These are phyloP conservation scores for Colletotrichum neosansevieriae DNA, from an alignment of 2,329 filamentous ascomycete genomes.

Conservation along the genomic window DNA sequence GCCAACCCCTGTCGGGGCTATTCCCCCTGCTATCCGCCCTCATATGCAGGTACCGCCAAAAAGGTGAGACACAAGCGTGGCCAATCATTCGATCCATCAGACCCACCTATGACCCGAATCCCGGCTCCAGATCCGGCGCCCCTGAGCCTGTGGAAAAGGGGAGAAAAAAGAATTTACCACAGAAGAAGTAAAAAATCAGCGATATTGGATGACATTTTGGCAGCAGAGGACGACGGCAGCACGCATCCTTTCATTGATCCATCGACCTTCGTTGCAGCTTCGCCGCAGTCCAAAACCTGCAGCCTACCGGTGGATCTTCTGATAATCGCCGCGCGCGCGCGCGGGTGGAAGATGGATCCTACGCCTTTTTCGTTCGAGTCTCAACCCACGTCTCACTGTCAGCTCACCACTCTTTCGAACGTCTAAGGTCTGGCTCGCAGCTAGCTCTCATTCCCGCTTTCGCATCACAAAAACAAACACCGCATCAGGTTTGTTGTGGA, in stretches of 20 bases:
- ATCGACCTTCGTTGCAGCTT: slow-evolving; percentile 14
- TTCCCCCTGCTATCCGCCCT: slow-evolving; percentile 32
- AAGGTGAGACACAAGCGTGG: slow-evolving; percentile 37
- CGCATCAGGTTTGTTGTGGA: slow-evolving; percentile 4
- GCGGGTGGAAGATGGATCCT: not conserved
- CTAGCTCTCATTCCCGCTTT: not conserved
- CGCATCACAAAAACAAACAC: not conserved
- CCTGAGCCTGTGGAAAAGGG: not conserved
- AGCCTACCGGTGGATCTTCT: not conserved
- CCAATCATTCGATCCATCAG: slow-evolving; percentile 29
- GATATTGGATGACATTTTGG: slow-evolving; percentile 3
- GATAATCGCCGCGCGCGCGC: slow-evolving; percentile 5
- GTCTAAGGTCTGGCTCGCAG: no score
- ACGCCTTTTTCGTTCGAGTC: not conserved
- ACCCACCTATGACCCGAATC: slow-evolving; percentile 9
- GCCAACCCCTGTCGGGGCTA: slow-evolving; percentile 20
- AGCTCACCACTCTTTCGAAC: not conserved
- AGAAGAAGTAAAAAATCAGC: slow-evolving; percentile 1
- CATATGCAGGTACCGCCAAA: slow-evolving; percentile 40
- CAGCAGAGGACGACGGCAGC: not conserved
- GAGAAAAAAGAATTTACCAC: not conserved
- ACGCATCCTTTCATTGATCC: no score
- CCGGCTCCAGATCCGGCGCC: slow-evolving; percentile 26
- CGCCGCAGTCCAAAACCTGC: slow-evolving; percentile 11
- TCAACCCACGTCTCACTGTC: not conserved